Base-by-base conservation (phyloP, 805 yeast genomes). In the Wickerhamiella domercqiae region DNA sequence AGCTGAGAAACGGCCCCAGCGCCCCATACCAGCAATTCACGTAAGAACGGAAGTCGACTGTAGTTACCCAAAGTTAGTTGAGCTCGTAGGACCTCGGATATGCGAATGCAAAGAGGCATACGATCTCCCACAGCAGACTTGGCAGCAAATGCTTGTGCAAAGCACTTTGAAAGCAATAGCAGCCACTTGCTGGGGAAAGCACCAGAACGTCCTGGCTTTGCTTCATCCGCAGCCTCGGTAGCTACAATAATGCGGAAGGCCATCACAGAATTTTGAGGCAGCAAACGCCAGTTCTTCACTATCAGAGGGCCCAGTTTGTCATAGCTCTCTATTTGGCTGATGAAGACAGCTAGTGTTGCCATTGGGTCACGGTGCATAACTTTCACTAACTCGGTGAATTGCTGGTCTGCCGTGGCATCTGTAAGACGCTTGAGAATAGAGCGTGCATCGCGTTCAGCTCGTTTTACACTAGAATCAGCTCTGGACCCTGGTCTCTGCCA, bases 261-360 rank as follows among this genome's bases (percentile, higher is more conserved):
- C 11, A 13, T 9, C 11, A 9, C 11, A 21, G 13, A 9, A 7
- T 13, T 17, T 7, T 21, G 33, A 6, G 33, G 33, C 16, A 30
- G 33, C 13, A 13, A 9, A 9, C 9, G 13, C 26, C 26, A 24
- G 21, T 30, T 6, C 6, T 9, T 16, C 11, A 16, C 18, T 16
- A 30, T 13, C 33, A 30, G 21, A 7, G 33, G 5, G 9, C 18
- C 33, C n/a, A 30, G 5, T 21, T 30, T 46, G 25, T 45, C 47
- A 21, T 46, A 46, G 36, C 40, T 46, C 18, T 46, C 49, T 5
- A 45, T 47, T 33, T 46, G 49, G 29, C 38, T 39, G 11, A 46
- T 36, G 16, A 46, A 39, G 2, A 40, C 48, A 3, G 29, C 29
- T 18, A 45, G 26, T 14, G 46, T 35, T 2, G 49, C 45, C 35